Conservation (phyloP, 306 rosid genomes). For the Trifolium repens region DNA sequence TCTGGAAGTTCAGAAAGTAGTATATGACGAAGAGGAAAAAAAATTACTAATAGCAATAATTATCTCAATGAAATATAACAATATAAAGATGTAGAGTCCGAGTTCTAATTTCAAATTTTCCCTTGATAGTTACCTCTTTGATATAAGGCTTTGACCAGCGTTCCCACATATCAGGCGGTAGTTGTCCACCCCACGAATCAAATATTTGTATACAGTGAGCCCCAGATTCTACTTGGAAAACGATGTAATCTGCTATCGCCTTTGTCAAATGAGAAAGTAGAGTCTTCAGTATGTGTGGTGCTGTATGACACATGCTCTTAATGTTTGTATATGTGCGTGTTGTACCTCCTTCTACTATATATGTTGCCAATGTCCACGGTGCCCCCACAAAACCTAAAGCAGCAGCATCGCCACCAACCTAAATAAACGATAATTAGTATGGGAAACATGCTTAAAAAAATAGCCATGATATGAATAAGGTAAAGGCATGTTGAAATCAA, state of each 20-base stretch:
- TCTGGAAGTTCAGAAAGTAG: slow-evolving; percentile 57
- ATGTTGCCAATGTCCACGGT: slow-evolving; percentile 97
- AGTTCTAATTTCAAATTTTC: slow-evolving; percentile 6
- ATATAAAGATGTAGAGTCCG: neutral
- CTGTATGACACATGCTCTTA: slow-evolving; percentile 96
- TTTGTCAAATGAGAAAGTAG: slow-evolving; percentile 86
- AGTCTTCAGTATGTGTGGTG: slow-evolving; percentile 79
- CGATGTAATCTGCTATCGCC: slow-evolving; percentile 83
- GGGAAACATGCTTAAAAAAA: slow-evolving; percentile 4
- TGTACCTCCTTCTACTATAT: slow-evolving; percentile 96
- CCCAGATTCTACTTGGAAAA: slow-evolving; percentile 91
- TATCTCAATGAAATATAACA: slow-evolving; percentile 25
- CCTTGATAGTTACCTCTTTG: slow-evolving; percentile 67
- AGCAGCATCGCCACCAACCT: slow-evolving; percentile 89
- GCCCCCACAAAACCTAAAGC: slow-evolving; percentile 99
- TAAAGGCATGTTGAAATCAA: slow-evolving; percentile 9
- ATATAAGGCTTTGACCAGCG: slow-evolving; percentile 95
- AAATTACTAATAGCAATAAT: neutral
- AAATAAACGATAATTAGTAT: slow-evolving; percentile 33
- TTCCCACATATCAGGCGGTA: slow-evolving; percentile 95
- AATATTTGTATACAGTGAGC: slow-evolving; percentile 97
- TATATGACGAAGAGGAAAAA: slow-evolving; percentile 13
- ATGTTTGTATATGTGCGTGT: slow-evolving; percentile 86
- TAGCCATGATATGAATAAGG: slow-evolving; percentile 29
- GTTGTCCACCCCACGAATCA: slow-evolving; percentile 99